These are phyloP conservation scores for Circinella umbellata DNA, from an alignment of 371 early-diverging fungal species.

Conservation along the genomic window DNA sequence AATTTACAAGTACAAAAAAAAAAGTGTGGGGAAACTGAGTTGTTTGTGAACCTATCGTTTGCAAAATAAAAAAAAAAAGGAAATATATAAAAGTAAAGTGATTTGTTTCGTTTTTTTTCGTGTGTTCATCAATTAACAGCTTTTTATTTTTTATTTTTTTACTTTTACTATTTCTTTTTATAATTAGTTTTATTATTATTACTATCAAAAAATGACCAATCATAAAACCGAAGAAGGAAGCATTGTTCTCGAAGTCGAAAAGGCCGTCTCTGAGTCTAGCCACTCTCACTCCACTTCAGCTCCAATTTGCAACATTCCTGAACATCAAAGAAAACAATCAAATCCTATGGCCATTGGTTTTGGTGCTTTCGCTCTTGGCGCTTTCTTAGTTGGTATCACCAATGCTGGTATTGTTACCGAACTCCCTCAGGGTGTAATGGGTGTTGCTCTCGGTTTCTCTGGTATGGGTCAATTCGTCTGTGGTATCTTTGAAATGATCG, in stretches of 20 bases:
- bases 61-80: not conserved
- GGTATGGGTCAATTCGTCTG: slow-evolving; percentile 43
- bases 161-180: no score
- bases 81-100: not conserved
- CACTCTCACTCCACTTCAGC: not conserved
- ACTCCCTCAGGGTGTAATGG: slow-evolving; percentile 42
- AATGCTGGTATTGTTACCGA: slow-evolving; percentile 31
- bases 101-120: not conserved
- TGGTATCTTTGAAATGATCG: slow-evolving; percentile 35
- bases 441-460: slow-evolving; percentile 43
- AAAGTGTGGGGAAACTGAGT: slow-evolving; percentile 16
- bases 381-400: slow-evolving; percentile 40
- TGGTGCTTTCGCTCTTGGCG: slow-evolving; percentile 40
- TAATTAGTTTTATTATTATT: no score
- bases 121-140: not conserved
- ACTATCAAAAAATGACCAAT: slow-evolving; percentile 14
- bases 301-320: slow-evolving; percentile 7
- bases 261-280: slow-evolving; percentile 6
- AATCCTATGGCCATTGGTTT: slow-evolving; percentile 47
- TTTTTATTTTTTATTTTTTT: no score
- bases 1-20: not conserved
- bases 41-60: not conserved
- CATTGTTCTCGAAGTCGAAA: slow-evolving; percentile 18
- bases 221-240: slow-evolving; percentile 22
- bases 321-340: slow-evolving; percentile 7